Evolutionary conservation across 208 protist species (phyloP).

Genomic region (Trypanosoma vivax): DNA sequence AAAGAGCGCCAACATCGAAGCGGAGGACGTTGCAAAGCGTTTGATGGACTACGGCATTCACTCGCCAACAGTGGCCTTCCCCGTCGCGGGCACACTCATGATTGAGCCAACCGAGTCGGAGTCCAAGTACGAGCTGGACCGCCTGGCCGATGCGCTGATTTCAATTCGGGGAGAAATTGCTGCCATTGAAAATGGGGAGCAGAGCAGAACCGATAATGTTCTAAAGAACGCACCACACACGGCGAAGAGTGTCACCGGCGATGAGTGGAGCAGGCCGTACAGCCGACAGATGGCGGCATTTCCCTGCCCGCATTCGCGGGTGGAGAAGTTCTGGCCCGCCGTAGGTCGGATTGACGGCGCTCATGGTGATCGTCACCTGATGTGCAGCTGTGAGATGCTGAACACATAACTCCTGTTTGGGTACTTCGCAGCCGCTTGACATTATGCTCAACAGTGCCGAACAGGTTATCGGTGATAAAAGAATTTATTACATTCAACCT

Average conservation of each 20-base stretch:
- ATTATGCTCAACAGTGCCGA: not conserved
- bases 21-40: constrained; percentile 97
- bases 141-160: constrained; percentile 94
- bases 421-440: not conserved
- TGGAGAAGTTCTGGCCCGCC: constrained; percentile 95
- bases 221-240: constrained; percentile 97
- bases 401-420: constrained; percentile 65
- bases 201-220: constrained; percentile 88
- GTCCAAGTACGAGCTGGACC: constrained; percentile 92
- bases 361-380: constrained; percentile 95
- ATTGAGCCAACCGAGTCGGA: constrained; percentile 98
- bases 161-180: constrained; percentile 94
- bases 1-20: constrained; percentile 88
- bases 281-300: constrained; percentile 91
- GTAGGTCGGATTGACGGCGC: constrained; percentile 92
- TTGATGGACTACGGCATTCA: constrained; percentile 98
- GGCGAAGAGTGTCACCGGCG: constrained; percentile 54
- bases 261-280: constrained; percentile 93
- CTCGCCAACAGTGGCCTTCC: constrained; percentile 95
- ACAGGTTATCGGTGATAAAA: not conserved
- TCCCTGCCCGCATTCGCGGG: constrained; percentile 64
- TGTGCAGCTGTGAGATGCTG: constrained; percentile 84
- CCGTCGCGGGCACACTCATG: constrained; percentile 92
- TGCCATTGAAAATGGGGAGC: constrained; percentile 90
- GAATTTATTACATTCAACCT: too few relatives aligned